A percentile compares a stretch with the other conserved stretches of the same genome.
phyloP scores from a whole-genome alignment of 441 rosid species.

The Adansonia grandidieri region DNA sequence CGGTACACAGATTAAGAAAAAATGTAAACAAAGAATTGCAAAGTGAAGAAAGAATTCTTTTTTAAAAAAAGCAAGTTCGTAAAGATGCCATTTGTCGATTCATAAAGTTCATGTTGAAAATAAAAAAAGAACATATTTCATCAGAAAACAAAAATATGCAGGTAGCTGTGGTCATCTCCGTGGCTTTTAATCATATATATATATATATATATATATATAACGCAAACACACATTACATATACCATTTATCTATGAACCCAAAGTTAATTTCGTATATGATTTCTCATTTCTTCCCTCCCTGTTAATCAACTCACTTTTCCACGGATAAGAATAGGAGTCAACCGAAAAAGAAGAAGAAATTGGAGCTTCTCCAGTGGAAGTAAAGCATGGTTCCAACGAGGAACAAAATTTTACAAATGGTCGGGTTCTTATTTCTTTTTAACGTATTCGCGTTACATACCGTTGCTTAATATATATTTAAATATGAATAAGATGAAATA shows the following conservation, averaged over 20 bases:
- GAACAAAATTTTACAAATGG: constrained; percentile 2
- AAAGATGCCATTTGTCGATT: constrained; percentile 2
- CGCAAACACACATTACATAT: background rate
- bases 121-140: background rate
- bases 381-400: background rate
- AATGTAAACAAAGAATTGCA: constrained; percentile 5
- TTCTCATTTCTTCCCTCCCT: constrained; percentile 16
- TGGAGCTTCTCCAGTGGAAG: background rate
- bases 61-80: background rate
- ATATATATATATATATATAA: too few relatives aligned
- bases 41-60: background rate
- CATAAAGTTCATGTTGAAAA: constrained; percentile 12
- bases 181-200: background rate
- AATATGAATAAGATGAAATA: too few relatives aligned
- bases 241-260: constrained; percentile 17
- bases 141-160: background rate
- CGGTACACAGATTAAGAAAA: constrained; percentile 22
- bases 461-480: too few relatives aligned
- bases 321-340: background rate
- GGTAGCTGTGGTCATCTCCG: background rate
- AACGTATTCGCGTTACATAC: too few relatives aligned
- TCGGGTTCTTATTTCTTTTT: too few relatives aligned
- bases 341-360: background rate
- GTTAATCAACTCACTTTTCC: background rate
- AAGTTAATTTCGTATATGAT: background rate